Base-by-base conservation (phyloP, 192 early-diverging fungal species). In the Polychytrium aggregatum region DNA sequence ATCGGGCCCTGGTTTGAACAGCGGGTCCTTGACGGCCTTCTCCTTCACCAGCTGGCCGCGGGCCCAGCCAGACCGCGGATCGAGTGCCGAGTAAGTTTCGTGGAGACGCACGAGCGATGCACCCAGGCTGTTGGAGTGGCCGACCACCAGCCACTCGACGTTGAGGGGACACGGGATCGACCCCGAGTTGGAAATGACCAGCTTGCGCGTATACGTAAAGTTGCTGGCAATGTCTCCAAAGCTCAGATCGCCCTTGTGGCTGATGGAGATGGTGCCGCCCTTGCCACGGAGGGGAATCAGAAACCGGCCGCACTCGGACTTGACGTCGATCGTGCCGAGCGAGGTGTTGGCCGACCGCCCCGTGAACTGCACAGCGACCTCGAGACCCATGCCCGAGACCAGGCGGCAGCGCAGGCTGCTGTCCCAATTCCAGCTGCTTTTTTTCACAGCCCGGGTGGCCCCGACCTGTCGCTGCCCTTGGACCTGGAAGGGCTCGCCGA, bases 191-290 rank as follows among this genome's bases (percentile, higher is more conserved):
- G 52, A 30, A 18, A 81, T 53, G 2, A 53, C 48, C 14, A 81
- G 27, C 50, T 73, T 81, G 33, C 76, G 60, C 7, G 38, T 39
- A 44, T 71, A 76, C 21, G 69, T 66, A 52, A 53, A 71, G 41
- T 76, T 77, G 34, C 61, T 68, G 3, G 78, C 65, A 44, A 81
- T 78, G 51, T 81, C 78, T 4, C 76, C 78, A 62, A 81, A 78
- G 37, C 47, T 62, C 0, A 81, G 55, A 58, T 80, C 77, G 1
- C 78, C 78, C 38, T 49, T 65, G 45, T 81, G 78, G 2, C 56
- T 38, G 21, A 81, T 44, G 21, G 65, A 38, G 34, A 81, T 67
- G 3, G 78, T 76, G 27, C 78, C 78, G 11, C 76, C 78, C 44
- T 76, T 76, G 27, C 71, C 71, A 33, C 61, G 48, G 50, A 74